Base-by-base conservation (phyloP, 2,329 filamentous ascomycete species). In the Scytalidium lignicola region DNA sequence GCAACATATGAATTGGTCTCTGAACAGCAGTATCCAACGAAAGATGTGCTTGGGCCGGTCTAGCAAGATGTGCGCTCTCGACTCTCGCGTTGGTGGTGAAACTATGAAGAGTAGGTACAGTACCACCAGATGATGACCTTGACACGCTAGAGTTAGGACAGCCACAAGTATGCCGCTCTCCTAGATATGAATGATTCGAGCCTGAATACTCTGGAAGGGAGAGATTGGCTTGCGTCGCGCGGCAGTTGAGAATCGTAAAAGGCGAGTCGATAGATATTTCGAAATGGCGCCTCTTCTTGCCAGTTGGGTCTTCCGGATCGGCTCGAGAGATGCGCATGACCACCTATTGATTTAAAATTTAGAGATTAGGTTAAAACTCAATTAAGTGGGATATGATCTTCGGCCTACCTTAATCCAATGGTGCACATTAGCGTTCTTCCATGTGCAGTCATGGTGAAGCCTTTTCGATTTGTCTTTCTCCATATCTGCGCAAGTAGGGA, bases 241-340 rank as follows among this genome's bases (percentile, higher is more conserved):
- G 81, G 67, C 85, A 89, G 9, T 83, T 87, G 15, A 88, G 78
- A 54, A 89, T 84, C 59, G 87, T 83, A 65, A 89, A 86, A 2
- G 85, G 85, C 0, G 85, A 88, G 64, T 89, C 85, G 55, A 89
- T 88, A 15, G 85, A 88, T 49, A 89, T 88, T 60, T 89, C 85
- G 56, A 88, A 88, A 61, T 88, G 85, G 37, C 85, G 76, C 55
- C 85, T 75, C 63, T 86, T 87, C 32, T 59, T 63, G 18, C 60
- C 59, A 3, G 67, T 70, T 9, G 84, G 77, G 56, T 87, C 81
- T 26, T 75, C 74, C 43, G 75, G 70, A 58, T 88, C 85, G 9
- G 79, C 73, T 62, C 81, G 83, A n/a, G 84, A 88, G 29, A 88
- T 74, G 26, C 85, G 82, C 74, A 89, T 82, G 45, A 88, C 82